Percentiles rank a stretch among this genome's conserved stretches.
Conservation (phyloP, 371 early-diverging fungal species). For the Blakeslea trispora region DNA sequence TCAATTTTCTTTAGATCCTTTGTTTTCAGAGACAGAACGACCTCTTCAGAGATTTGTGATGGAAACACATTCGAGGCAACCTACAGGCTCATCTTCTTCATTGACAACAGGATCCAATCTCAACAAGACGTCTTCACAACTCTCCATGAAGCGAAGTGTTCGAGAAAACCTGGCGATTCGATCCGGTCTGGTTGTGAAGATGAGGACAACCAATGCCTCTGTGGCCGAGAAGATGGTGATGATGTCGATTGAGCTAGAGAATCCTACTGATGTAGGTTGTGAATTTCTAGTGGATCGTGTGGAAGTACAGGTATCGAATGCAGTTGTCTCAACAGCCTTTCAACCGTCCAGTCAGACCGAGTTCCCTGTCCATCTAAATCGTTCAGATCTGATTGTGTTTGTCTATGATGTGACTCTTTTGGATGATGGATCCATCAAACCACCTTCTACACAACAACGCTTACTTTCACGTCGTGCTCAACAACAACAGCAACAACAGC, state of each 20-base stretch:
- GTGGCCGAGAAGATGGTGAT: slow-evolving; percentile 65
- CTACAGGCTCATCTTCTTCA: slow-evolving; percentile 16
- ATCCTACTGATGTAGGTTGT: slow-evolving; percentile 58
- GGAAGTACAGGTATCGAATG: slow-evolving; percentile 63
- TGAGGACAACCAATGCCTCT: slow-evolving; percentile 67
- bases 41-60: slow-evolving; percentile 42
- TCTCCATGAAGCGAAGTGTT: slow-evolving; percentile 50
- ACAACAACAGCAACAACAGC: slow-evolving; percentile 15
- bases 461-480: slow-evolving; percentile 37
- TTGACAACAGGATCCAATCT: slow-evolving; percentile 18
- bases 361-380: slow-evolving; percentile 55
- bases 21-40: slow-evolving; percentile 21
- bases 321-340: slow-evolving; percentile 52
- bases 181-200: slow-evolving; percentile 61
- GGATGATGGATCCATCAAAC: slow-evolving; percentile 54
- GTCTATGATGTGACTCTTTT: slow-evolving; percentile 62
- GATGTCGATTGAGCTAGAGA: slow-evolving; percentile 73
- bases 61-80: slow-evolving; percentile 34
- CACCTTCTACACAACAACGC: slow-evolving; percentile 38
- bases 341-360: slow-evolving; percentile 20
- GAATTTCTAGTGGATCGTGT: slow-evolving; percentile 55
- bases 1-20: too few relatives aligned
- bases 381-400: slow-evolving; percentile 62
- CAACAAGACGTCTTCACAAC: slow-evolving; percentile 19
- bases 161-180: slow-evolving; percentile 54